A percentile compares a stretch with the other conserved stretches of the same genome.
Evolutionary conservation across 2,329 filamentous ascomycete species (phyloP).

Genomic region (Aspergillus ochraceoroseus): DNA sequence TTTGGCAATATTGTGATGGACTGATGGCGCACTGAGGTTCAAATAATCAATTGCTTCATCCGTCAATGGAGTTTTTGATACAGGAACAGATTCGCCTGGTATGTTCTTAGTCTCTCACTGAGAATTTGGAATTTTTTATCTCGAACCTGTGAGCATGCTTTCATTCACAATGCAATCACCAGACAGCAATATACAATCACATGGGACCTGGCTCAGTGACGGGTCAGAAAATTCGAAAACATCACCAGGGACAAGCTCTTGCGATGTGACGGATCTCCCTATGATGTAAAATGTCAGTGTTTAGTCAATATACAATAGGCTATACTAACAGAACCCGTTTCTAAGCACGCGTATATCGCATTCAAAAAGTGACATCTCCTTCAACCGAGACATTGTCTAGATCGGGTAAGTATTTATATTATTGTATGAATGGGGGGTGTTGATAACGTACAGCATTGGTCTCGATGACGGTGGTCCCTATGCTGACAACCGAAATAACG

Average conservation of each 20-base stretch:
- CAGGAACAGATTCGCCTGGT: conserved; percentile 84
- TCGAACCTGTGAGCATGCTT: conserved; percentile 81
- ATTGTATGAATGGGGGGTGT: conserved; percentile 2
- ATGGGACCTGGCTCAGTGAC: conserved; percentile 78
- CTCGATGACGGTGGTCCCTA: conserved; percentile 81
- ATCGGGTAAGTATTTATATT: conserved; percentile 17
- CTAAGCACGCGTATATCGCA: conserved; percentile 91
- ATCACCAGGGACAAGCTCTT: conserved; percentile 88
- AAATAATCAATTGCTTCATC: conserved; percentile 72
- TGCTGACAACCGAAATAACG: conserved; percentile 87
- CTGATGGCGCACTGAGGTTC: conserved; percentile 72
- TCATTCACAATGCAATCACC: conserved; percentile 99
- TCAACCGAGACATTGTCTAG: conserved; percentile 79
- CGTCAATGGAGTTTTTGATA: conserved; percentile 81
- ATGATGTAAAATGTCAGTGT: conserved; percentile 11
- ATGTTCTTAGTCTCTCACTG: conserved; percentile 18
- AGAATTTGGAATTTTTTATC: not conserved
- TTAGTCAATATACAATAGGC: not conserved
- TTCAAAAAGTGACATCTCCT: conserved; percentile 89
- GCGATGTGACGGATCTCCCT: conserved; percentile 80
- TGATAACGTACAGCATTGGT: conserved; percentile 65
- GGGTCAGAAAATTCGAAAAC: conserved; percentile 97
- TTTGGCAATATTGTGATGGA: conserved; percentile 75
- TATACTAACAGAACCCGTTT: conserved; percentile 77
- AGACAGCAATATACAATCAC: conserved; percentile 82